A percentile compares a stretch with the other conserved stretches of the same genome.
These are phyloP conservation scores for Cyberlindnera meyerae DNA, from an alignment of 805 yeast species.

Conservation along the genomic window DNA sequence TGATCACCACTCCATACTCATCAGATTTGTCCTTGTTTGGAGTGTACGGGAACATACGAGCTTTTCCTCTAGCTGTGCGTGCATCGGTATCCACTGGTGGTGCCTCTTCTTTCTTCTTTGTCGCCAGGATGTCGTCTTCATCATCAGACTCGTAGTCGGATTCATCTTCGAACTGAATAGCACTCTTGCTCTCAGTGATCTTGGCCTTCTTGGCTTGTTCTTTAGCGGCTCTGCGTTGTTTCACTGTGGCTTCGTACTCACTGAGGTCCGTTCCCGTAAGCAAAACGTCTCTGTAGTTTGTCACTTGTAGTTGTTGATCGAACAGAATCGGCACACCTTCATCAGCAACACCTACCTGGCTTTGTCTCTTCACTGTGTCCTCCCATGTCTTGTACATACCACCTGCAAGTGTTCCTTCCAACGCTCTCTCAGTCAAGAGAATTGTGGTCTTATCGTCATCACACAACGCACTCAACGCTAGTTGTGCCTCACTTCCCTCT, in stretches of 20 bases:
- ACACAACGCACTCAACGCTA: slow-evolving; percentile 51
- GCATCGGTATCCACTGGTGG: slow-evolving; percentile 32
- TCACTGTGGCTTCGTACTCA: slow-evolving; percentile 42
- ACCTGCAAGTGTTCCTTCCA: slow-evolving; percentile 42
- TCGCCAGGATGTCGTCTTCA: slow-evolving; percentile 22
- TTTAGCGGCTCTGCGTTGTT: slow-evolving; percentile 39
- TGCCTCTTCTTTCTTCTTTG: slow-evolving; percentile 12
- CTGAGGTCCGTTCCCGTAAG: slow-evolving; percentile 47
- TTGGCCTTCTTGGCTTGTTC: slow-evolving; percentile 28
- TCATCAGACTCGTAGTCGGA: slow-evolving; percentile 24
- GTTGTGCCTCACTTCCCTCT: slow-evolving; percentile 56
- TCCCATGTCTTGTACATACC: slow-evolving; percentile 53
- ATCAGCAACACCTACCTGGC: slow-evolving; percentile 36
- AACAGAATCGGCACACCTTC: slow-evolving; percentile 62
- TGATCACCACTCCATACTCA: slow-evolving; percentile 82
- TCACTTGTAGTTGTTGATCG: slow-evolving; percentile 38
- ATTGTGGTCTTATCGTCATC: slow-evolving; percentile 63
- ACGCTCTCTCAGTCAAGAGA: slow-evolving; percentile 66
- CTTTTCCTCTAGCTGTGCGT: slow-evolving; percentile 24
- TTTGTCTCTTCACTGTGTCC: slow-evolving; percentile 25
- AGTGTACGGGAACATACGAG: slow-evolving; percentile 73
- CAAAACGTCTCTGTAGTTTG: slow-evolving; percentile 41
- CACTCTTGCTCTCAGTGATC: slow-evolving; percentile 22
- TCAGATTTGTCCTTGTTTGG: slow-evolving; percentile 59
- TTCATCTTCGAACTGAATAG: slow-evolving; percentile 26